Base-by-base conservation (phyloP, 2,329 filamentous ascomycete genomes). In the Aspergillus pseudonomiae region DNA sequence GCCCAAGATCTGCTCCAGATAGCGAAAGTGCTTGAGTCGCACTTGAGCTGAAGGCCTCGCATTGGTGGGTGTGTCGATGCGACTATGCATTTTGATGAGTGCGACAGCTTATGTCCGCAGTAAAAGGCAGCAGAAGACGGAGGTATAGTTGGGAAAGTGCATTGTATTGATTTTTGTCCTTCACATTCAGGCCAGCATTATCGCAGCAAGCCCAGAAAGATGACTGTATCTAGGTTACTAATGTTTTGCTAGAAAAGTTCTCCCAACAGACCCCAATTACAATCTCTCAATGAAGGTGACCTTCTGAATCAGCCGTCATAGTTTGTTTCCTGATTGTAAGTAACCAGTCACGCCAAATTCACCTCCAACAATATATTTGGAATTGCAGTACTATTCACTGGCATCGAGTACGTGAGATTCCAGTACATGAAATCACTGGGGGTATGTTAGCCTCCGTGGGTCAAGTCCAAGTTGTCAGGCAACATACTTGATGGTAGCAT, bases 371-470 rank as follows among this genome's bases (percentile, higher is more conserved):
- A 53, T 10, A 53, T 60, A 16, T 41, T 60, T 48, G 48, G 58
- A 4, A 21, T 21, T 9, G 24, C 10, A 19, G 48, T 54, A 9
- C 34, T 32, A 54, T 54, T 52, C 16, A n/a, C 14, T 16, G 58
- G 48, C 46, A 60, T 60, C 26, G 32, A 6, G n/a, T 60, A 28
- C 3, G 58, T 60, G 12, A 60, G 36, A 12, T 60, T 60, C 58
- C 58, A 60, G 26, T 41, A 60, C 21, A 60, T 28, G 36, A 60
- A 60, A 36, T 60, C 58, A 53, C 58, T 60, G 30, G 10, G 30
- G n/a, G 14, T 53, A n/a, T 19, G 19, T 53, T 34, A 34, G 28
- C 9, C 19, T 53, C 50, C 34, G 32, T 2, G 11, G 14, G 28
- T 7, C 28, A 53, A 21, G 30, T 12, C 6, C n/a, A n/a, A 11